Conservation (phyloP, 352 stramenopile species). For the Pythium aristosporum region DNA sequence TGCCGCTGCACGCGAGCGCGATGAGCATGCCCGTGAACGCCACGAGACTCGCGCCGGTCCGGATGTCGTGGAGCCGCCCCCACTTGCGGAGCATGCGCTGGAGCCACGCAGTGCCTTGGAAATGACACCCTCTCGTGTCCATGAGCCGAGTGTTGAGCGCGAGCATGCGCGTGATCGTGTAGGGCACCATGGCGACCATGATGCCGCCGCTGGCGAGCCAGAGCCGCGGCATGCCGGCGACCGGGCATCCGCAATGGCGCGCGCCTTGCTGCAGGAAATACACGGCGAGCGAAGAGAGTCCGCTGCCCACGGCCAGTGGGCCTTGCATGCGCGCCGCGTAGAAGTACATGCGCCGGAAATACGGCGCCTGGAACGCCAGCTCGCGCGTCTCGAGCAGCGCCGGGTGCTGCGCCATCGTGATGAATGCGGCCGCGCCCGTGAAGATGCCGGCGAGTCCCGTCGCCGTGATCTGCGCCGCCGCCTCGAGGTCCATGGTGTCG, state of each 20-base stretch:
- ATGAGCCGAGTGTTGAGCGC: slow-evolving; percentile 60
- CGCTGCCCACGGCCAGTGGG: slow-evolving; percentile 53
- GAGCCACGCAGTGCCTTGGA: slow-evolving; percentile 46
- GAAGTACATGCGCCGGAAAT: slow-evolving; percentile 82
- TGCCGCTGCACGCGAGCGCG: slow-evolving; percentile 42
- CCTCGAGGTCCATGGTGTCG: slow-evolving; percentile 39
- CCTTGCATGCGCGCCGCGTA: slow-evolving; percentile 66
- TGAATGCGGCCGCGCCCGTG: slow-evolving; percentile 63
- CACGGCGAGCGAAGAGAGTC: slow-evolving; percentile 47
- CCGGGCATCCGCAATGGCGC: slow-evolving; percentile 23
- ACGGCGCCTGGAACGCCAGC: slow-evolving; percentile 60
- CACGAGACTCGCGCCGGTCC: slow-evolving; percentile 45
- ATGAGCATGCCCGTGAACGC: slow-evolving; percentile 65
- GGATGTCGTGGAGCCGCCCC: slow-evolving; percentile 55
- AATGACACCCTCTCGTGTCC: slow-evolving; percentile 42
- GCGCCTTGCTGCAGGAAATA: slow-evolving; percentile 36
- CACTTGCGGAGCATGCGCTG: slow-evolving; percentile 52
- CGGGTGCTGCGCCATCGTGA: slow-evolving; percentile 71
- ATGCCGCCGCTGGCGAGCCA: slow-evolving; percentile 57
- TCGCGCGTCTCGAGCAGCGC: slow-evolving; percentile 59
- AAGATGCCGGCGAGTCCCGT: slow-evolving; percentile 66
- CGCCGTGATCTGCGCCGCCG: slow-evolving; percentile 55
- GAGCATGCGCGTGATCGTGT: slow-evolving; percentile 69
- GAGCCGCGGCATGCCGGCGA: slow-evolving; percentile 38
- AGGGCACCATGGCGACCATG: slow-evolving; percentile 61